A percentile compares a stretch with the other conserved stretches of the same genome.
Conservation (phyloP, 2,329 filamentous ascomycete genomes). For the Aspergillus terreus region DNA sequence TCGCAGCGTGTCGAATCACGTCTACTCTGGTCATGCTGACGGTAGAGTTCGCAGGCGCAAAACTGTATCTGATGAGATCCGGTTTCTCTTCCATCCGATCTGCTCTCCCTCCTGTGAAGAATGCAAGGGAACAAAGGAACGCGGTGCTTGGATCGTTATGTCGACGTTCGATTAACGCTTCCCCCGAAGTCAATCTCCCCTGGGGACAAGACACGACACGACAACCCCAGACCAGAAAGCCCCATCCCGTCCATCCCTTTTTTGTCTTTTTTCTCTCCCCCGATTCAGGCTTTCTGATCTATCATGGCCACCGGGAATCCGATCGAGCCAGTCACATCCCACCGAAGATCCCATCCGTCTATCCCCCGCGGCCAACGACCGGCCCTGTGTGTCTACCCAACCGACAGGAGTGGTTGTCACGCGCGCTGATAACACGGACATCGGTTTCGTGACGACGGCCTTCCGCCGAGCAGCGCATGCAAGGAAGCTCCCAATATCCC, state of each 20-base stretch:
- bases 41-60: neutral
- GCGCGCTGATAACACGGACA: neutral
- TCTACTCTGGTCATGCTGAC: neutral
- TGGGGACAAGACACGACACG: neutral
- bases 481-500: neutral
- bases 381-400: constrained; percentile 5
- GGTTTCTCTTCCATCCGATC: no score
- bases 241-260: neutral
- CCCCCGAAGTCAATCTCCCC: constrained; percentile 1
- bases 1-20: no score
- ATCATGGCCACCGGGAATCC: neutral
- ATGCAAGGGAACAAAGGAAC: constrained; percentile 1
- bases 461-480: no score
- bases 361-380: neutral
- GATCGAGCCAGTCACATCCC: neutral
- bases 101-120: no score
- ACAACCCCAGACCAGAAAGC: neutral
- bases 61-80: no score
- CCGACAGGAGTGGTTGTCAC: neutral
- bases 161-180: neutral
- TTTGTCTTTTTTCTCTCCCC: neutral
- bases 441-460: no score
- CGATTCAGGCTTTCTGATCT: neutral
- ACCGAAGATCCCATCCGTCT: constrained; percentile 1
- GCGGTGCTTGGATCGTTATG: neutral